Conservation (phyloP, 345 rosid species). For the Murraya koenigii region DNA sequence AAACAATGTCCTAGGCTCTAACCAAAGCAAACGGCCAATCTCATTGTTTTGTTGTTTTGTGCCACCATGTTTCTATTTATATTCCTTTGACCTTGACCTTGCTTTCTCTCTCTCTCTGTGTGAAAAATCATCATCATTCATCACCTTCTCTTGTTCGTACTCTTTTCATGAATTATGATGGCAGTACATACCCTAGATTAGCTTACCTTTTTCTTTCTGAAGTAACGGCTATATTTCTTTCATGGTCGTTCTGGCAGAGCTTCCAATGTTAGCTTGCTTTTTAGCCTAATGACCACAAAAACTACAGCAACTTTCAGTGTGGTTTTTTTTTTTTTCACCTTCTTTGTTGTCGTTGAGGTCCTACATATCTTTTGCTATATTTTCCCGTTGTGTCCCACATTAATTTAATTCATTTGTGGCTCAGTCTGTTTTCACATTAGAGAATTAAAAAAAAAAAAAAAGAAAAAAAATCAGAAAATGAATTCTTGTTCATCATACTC, state of each 20-base stretch:
- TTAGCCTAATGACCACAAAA: not conserved
- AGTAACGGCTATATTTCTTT: conserved; percentile 23
- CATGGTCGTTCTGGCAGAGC: not conserved
- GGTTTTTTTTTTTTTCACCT: not conserved
- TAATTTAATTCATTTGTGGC: not conserved
- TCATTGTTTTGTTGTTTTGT: not conserved
- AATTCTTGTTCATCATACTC: not conserved
- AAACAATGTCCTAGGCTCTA: no score
- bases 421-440: not conserved
- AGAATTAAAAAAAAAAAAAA: not conserved
- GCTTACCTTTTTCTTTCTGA: not conserved
- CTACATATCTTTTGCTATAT: not conserved
- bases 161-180: not conserved
- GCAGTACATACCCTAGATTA: not conserved
- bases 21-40: not conserved
- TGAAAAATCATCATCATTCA: not conserved
- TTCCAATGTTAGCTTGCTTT: not conserved
- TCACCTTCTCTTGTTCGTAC: conserved; percentile 3
- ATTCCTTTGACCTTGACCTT: not conserved
- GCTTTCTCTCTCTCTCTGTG: not conserved
- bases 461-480: not conserved
- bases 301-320: conserved; percentile 6
- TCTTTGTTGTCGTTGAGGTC: not conserved
- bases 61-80: no score
- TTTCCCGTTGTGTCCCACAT: not conserved